A percentile compares a stretch with the other conserved stretches of the same genome.
Evolutionary conservation across 768 basidiomycete species (phyloP).

Genomic region (Boletus huronensis): DNA sequence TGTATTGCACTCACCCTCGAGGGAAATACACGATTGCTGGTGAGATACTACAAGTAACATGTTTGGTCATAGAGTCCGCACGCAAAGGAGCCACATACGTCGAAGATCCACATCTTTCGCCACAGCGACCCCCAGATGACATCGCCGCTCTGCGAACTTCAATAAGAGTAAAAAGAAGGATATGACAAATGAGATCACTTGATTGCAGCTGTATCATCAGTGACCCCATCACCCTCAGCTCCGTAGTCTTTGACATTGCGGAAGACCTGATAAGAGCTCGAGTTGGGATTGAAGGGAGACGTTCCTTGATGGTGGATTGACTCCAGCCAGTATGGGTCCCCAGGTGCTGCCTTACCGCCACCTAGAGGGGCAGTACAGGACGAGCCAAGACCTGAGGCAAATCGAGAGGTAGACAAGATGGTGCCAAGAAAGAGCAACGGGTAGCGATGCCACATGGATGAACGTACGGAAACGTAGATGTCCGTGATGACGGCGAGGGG

Average conservation of each 20-base stretch:
- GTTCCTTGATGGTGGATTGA: slow-evolving; percentile 64
- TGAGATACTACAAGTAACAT: slow-evolving; percentile 29
- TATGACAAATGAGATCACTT: slow-evolving; percentile 41
- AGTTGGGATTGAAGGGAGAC: slow-evolving; percentile 55
- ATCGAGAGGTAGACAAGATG: neutral
- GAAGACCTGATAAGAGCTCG: slow-evolving; percentile 58
- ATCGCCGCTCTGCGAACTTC: slow-evolving; percentile 50
- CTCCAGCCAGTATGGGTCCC: slow-evolving; percentile 65
- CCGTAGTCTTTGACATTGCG: slow-evolving; percentile 65
- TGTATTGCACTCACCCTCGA: slow-evolving; percentile 42
- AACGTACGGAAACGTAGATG: neutral
- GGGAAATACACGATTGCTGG: slow-evolving; percentile 75
- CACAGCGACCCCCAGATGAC: slow-evolving; percentile 54
- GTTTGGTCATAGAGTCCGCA: neutral
- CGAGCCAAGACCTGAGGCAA: slow-evolving; percentile 32
- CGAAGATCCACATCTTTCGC: slow-evolving; percentile 52
- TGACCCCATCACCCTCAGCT: slow-evolving; percentile 53
- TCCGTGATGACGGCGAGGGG: neutral
- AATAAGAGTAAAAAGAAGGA: neutral
- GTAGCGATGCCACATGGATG: neutral
- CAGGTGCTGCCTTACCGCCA: slow-evolving; percentile 43
- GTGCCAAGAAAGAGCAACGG: slow-evolving; percentile 1
- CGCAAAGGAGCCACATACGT: slow-evolving; percentile 31
- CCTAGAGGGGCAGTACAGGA: slow-evolving; percentile 26
- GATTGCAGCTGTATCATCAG: slow-evolving; percentile 71